Evolutionary conservation across 768 basidiomycete genomes (phyloP).

Genomic region (Leccinum fibrillosum): DNA sequence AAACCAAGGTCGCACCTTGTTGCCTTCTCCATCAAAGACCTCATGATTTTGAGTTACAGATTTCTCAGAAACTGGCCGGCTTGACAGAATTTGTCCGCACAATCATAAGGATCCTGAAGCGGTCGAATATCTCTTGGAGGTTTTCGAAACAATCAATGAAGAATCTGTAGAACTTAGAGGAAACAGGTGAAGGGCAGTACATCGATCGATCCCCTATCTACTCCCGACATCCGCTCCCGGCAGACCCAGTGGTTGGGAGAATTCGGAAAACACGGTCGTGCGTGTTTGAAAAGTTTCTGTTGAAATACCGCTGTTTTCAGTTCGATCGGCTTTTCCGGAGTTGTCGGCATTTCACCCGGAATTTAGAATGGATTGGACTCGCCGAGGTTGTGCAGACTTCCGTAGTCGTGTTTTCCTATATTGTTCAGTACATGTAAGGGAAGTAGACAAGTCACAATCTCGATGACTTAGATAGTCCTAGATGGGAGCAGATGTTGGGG

Average conservation of each 20-base stretch:
- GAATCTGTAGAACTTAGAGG: not conserved
- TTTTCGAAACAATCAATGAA: not conserved
- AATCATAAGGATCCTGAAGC: too few species aligned
- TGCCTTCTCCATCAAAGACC: not conserved
- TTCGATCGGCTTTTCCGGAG: too few species aligned
- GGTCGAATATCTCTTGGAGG: not conserved
- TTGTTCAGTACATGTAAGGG: not conserved
- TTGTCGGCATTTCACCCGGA: not conserved
- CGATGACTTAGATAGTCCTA: not conserved
- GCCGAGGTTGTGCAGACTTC: not conserved
- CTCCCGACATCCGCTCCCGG: not conserved
- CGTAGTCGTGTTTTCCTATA: not conserved
- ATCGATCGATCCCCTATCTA: not conserved
- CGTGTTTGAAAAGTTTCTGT: not conserved
- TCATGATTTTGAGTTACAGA: not conserved
- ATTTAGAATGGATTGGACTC: not conserved
- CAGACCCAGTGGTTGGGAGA: not conserved
- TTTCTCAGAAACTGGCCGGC: too few species aligned
- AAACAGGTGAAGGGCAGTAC: not conserved
- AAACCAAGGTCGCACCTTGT: not conserved
- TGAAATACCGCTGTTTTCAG: not conserved
- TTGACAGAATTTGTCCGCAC: too few species aligned
- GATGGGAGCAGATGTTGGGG: not conserved
- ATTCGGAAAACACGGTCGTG: not conserved
- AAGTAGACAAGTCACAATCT: not conserved